Base-by-base conservation (phyloP, 2,329 filamentous ascomycete species). In the Cordyceps cateniannulata region DNA sequence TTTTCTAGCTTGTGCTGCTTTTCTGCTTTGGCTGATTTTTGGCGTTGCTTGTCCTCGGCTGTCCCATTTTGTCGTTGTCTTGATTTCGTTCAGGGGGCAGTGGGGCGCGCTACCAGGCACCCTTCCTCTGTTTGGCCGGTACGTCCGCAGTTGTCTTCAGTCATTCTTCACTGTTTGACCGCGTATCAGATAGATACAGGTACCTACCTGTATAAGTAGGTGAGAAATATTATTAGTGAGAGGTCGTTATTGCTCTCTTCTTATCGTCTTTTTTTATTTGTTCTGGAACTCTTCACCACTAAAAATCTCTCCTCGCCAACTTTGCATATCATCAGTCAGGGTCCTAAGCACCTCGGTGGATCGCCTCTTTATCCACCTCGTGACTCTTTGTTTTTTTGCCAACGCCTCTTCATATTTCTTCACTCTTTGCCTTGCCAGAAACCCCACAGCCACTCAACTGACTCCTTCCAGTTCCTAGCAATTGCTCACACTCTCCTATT, bases 261-360 rank as follows among this genome's bases (percentile, higher is more conserved):
- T 40, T n/a, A 5, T 16, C 14, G 18, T 40, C 5, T 40, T n/a
- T 40, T 6, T n/a, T 2, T 40, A n/a, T n/a, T n/a, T n/a, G n/a
- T 40, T 40, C 10, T 40, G 9, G 14, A 40, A 18, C 18, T 40
- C 38, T 40, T 16, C 38, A 40, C 18, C 18, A 18, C 16, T 40
- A n/a, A 10, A 35, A 12, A 40, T 40, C 38, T 3, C 14, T 40
- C 14, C 38, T 40, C 16, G 18, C 14, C 14, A n/a, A n/a, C n/a
- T n/a, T n/a, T n/a, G n/a, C n/a, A n/a, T n/a, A n/a, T n/a, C n/a
- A n/a, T n/a, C n/a, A 6, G 38, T 40, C 38, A 40, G 38, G 38
- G 54, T 49, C 54, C 54, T 25, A 47, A 10, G 54, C 54, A 49
- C 44, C 20, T 38, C 20, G 14, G 54, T 57, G 54, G 54, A 49